phyloP scores from a whole-genome alignment of 176 grass and related monocot genomes.

The Saccharum officinarum region DNA sequence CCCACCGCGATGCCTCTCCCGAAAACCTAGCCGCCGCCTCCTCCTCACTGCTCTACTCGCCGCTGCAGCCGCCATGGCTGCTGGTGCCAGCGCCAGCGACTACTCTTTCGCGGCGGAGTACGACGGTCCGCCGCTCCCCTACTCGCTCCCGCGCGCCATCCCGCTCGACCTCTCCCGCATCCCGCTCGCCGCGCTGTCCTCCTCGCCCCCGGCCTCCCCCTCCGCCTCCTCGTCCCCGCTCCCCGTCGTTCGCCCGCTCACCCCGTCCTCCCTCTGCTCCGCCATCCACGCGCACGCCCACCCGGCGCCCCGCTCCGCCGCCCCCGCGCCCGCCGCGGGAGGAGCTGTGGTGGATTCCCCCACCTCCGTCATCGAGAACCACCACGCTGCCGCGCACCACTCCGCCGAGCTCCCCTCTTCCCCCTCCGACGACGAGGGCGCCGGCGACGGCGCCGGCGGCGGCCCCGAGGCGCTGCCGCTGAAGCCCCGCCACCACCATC shows the following conservation, averaged over 20 bases:
- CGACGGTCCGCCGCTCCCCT: conserved; percentile 80
- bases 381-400: conserved; percentile 58
- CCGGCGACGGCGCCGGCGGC: background rate
- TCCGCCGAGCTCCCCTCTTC: conserved; percentile 72
- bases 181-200: conserved; percentile 66
- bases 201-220: conserved; percentile 33
- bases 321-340: background rate
- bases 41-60: background rate
- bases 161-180: conserved; percentile 85
- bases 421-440: conserved; percentile 43
- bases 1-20: conserved; percentile 33
- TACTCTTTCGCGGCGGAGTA: conserved; percentile 95
- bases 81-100: conserved; percentile 23
- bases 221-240: conserved; percentile 31
- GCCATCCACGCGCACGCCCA: conserved; percentile 27
- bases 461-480: background rate
- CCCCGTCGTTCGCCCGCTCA: conserved; percentile 84
- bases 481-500: conserved; percentile 32
- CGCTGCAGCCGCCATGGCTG: conserved; percentile 3
- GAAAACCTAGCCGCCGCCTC: conserved; percentile 15
- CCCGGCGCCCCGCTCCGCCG: background rate
- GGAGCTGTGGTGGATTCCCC: conserved; percentile 47
- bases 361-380: conserved; percentile 94
- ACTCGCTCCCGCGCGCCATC: conserved; percentile 78
- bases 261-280: conserved; percentile 52